Percentiles rank a stretch among this genome's conserved stretches.
Evolutionary conservation across 73 alveolate genomes (phyloP).

Genomic region (Paramecium tetraurelia): DNA sequence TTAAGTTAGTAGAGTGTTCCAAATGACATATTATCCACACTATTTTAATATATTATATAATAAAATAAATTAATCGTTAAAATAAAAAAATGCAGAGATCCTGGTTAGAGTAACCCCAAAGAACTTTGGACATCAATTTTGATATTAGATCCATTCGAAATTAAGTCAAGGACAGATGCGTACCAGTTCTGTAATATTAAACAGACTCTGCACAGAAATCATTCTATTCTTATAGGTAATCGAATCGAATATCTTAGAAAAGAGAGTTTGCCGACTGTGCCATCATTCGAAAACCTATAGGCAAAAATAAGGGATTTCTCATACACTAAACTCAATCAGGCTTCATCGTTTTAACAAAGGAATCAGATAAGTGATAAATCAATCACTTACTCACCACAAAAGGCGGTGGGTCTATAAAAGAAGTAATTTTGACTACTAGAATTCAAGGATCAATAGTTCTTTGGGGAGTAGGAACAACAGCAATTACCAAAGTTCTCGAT

Average conservation of each 20-base stretch:
- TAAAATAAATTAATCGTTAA: slow-evolving; percentile 25
- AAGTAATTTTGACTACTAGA: neutral
- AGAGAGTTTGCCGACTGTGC: neutral
- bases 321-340: neutral
- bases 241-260: neutral
- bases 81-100: neutral
- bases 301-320: slow-evolving; percentile 52
- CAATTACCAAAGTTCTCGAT: neutral
- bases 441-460: neutral
- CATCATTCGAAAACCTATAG: slow-evolving; percentile 20
- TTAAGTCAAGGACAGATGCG: slow-evolving; percentile 21
- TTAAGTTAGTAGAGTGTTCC: neutral
- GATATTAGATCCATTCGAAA: neutral
- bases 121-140: slow-evolving; percentile 10
- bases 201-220: neutral
- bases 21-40: neutral
- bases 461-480: neutral
- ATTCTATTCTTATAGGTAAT: slow-evolving; percentile 3
- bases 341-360: neutral
- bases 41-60: neutral
- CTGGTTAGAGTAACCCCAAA: neutral
- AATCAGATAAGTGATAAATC: neutral
- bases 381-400: neutral
- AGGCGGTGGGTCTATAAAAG: neutral
- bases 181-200: neutral